Conservation (phyloP, 805 yeast genomes). For the Candida insectorum region DNA sequence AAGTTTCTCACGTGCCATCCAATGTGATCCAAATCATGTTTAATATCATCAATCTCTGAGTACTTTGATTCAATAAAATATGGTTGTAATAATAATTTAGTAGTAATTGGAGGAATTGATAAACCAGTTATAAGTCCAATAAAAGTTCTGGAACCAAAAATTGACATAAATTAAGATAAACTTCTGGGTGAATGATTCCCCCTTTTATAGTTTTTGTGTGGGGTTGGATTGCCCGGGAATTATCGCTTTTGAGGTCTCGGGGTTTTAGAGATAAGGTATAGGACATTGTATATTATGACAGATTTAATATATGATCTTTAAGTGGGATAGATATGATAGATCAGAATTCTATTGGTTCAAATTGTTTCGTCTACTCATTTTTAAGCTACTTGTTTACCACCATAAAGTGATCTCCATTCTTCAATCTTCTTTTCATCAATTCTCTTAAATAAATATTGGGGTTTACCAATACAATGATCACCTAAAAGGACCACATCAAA, state of each 20-base stretch:
- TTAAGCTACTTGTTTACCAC: constrained; percentile 59
- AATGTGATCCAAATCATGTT: constrained; percentile 27
- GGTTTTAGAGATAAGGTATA: too few relatives aligned
- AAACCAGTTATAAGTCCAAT: constrained; percentile 28
- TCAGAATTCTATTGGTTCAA: background rate
- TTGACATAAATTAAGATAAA: constrained; percentile 5
- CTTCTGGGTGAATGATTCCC: background rate
- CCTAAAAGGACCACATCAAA: constrained; percentile 65
- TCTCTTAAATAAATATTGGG: constrained; percentile 87
- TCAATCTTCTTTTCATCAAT: constrained; percentile 87
- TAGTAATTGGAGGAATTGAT: constrained; percentile 26
- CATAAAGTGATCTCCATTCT: constrained; percentile 81
- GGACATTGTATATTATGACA: too few relatives aligned
- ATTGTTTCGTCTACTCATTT: background rate
- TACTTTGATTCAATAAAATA: constrained; percentile 18
- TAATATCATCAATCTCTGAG: constrained; percentile 28
- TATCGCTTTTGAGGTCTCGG: too few relatives aligned
- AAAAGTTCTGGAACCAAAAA: constrained; percentile 5
- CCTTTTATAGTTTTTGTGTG: constrained; percentile 7
- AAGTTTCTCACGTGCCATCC: constrained; percentile 34
- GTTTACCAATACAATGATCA: constrained; percentile 87
- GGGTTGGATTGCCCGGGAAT: constrained; percentile 2
- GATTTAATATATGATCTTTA: too few relatives aligned
- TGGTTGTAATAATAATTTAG: constrained; percentile 26
- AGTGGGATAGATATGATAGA: too few relatives aligned